Conservation (phyloP, 2,329 filamentous ascomycete genomes). For the Neofusicoccum laricinum region DNA sequence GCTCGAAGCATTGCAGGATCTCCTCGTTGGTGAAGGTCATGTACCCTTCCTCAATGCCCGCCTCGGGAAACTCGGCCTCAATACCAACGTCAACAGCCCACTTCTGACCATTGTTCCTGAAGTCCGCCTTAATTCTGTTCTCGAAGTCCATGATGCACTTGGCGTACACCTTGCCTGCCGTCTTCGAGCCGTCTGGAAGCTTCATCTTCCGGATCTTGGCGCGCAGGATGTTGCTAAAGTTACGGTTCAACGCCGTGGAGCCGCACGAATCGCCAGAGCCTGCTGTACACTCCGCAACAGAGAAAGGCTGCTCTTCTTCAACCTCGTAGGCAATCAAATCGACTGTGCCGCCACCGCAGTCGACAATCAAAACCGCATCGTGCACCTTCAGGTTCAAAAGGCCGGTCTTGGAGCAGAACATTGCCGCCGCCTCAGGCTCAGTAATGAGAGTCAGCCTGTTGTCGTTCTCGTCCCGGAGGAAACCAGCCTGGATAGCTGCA, state of each 20-base stretch:
- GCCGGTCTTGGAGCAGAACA: conserved; percentile 97
- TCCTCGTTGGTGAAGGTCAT: conserved; percentile 99
- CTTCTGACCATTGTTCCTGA: conserved; percentile 98
- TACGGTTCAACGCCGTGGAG: conserved; percentile 95
- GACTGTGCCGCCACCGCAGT: conserved; percentile 96
- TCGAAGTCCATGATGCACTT: conserved; percentile 99
- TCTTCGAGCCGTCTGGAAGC: conserved; percentile 92
- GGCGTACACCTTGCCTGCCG: conserved; percentile 95
- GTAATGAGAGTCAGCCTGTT: conserved; percentile 92
- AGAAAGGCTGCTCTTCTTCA: conserved; percentile 95
- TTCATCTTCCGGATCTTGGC: conserved; percentile 99
- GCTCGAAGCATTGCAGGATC: conserved; percentile 97
- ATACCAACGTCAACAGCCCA: conserved; percentile 99
- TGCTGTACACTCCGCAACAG: conserved; percentile 93
- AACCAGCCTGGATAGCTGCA: conserved; percentile 94
- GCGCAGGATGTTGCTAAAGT: conserved; percentile 96
- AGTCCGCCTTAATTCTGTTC: conserved; percentile 99
- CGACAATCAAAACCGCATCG: conserved; percentile 95
- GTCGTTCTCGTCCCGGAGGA: conserved; percentile 95
- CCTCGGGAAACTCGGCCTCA: conserved; percentile 95
- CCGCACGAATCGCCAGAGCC: conserved; percentile 97
- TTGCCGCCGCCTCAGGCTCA: conserved; percentile 92
- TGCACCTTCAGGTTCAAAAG: conserved; percentile 96
- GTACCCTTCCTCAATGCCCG: conserved; percentile 96
- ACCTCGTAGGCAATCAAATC: conserved; percentile 99